A percentile compares a stretch with the other conserved stretches of the same genome.
Evolutionary conservation across 73 alveolate species (phyloP).

Genomic region (Paramecium biaurelia): DNA sequence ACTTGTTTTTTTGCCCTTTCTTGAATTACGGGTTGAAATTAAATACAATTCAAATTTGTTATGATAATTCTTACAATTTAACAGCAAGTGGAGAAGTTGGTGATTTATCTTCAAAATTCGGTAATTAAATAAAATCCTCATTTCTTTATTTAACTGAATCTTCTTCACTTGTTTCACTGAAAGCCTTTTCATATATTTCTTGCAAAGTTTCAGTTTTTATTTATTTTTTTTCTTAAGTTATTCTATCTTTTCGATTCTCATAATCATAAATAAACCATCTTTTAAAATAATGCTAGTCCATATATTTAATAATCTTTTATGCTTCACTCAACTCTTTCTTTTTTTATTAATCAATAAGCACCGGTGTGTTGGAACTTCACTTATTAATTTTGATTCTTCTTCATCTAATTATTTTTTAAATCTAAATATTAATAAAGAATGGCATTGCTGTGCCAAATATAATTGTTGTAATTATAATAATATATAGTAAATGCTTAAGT

Average conservation of each 20-base stretch:
- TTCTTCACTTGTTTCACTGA: slow-evolving; percentile 22
- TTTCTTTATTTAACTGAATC: not conserved
- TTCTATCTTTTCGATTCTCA: slow-evolving; percentile 37
- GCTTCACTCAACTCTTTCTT: slow-evolving; percentile 19
- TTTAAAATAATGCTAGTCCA: slow-evolving; percentile 36
- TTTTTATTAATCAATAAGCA: not conserved
- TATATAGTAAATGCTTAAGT: slow-evolving; percentile 37
- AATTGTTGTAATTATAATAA: slow-evolving; percentile 23
- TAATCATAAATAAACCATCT: slow-evolving; percentile 22
- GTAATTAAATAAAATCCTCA: not conserved
- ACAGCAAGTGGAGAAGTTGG: not conserved
- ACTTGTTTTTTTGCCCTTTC: not conserved
- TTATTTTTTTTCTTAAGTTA: slow-evolving; percentile 31
- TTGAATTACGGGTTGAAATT: not conserved
- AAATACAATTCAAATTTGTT: not conserved
- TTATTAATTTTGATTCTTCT: not conserved
- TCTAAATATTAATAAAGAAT: not conserved
- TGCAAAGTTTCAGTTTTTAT: not conserved
- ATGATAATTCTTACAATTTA: not conserved
- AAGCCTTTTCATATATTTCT: not conserved
- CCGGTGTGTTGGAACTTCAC: not conserved
- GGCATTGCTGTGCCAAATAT: slow-evolving; percentile 54
- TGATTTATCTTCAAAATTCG: not conserved
- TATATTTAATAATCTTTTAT: not conserved
- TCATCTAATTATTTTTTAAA: slow-evolving; percentile 1